These are phyloP conservation scores for Phytomonas sp. DNA, from an alignment of 208 protist species.

Conservation along the genomic window DNA sequence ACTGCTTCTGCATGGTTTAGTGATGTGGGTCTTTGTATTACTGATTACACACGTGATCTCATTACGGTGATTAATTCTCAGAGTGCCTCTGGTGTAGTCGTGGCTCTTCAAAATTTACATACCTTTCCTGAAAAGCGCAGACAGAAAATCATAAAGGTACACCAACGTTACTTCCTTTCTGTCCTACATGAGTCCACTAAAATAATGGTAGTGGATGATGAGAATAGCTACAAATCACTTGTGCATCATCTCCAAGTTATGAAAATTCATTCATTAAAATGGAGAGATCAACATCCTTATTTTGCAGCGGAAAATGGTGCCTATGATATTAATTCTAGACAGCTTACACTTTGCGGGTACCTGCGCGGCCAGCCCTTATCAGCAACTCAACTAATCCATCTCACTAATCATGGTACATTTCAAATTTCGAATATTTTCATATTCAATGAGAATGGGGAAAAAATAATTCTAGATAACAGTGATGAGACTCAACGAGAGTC, in stretches of 20 bases:
- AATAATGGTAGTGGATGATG: conserved; percentile 35
- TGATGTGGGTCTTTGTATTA: conserved; percentile 81
- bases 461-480: conserved; percentile 14
- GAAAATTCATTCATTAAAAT: conserved; percentile 62
- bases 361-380: conserved; percentile 67
- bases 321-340: conserved; percentile 32
- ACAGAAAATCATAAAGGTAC: conserved; percentile 72
- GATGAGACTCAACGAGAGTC: conserved; percentile 54
- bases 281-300: conserved; percentile 83
- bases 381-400: conserved; percentile 70
- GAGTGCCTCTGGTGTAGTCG: conserved; percentile 55
- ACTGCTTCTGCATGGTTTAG: conserved; percentile 79
- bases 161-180: conserved; percentile 81
- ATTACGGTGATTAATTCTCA: conserved; percentile 70
- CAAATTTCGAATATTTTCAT: conserved; percentile 61
- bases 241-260: conserved; percentile 60
- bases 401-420: conserved; percentile 86
- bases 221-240: conserved; percentile 37
- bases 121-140: conserved; percentile 63
- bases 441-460: conserved; percentile 16
- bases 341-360: conserved; percentile 59
- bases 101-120: conserved; percentile 72
- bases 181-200: conserved; percentile 70
- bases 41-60: conserved; percentile 74
- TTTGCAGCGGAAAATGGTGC: conserved; percentile 47